Conservation (phyloP, 1,139 yeast genomes). For the Barnettozyma hawaiiensis region DNA sequence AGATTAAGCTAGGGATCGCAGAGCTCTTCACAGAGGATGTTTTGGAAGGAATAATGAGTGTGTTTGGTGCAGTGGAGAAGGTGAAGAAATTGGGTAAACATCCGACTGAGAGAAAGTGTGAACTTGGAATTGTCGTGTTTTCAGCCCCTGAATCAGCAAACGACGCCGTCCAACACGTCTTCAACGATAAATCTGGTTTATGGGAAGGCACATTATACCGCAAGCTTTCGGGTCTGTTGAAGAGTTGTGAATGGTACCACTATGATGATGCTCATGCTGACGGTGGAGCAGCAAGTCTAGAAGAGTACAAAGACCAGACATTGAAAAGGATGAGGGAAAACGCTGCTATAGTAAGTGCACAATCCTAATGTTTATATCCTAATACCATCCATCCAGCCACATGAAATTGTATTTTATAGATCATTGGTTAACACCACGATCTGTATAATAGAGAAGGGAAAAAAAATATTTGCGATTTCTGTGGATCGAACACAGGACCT, state of each 20-base stretch:
- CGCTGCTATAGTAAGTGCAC: background rate
- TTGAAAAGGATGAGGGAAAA: conserved; percentile 4
- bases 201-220: conserved; percentile 22
- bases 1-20: conserved; percentile 18
- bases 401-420: too few relatives aligned
- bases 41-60: conserved; percentile 19
- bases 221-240: conserved; percentile 19
- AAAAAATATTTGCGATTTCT: conserved; percentile 59
- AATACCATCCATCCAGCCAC: too few relatives aligned
- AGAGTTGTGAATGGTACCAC: conserved; percentile 15
- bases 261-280: conserved; percentile 10
- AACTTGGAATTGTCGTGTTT: conserved; percentile 17
- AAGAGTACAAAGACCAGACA: conserved; percentile 14
- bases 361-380: background rate
- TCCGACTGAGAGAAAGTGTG: conserved; percentile 13
- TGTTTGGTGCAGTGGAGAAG: conserved; percentile 20
- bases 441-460: too few relatives aligned
- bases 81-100: conserved; percentile 12
- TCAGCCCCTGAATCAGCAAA: conserved; percentile 10
- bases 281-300: too few relatives aligned
- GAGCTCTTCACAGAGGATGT: conserved; percentile 21
- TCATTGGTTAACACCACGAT: too few relatives aligned
- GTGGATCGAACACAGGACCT: conserved; percentile 89
- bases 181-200: conserved; percentile 6
- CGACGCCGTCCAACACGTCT: conserved; percentile 15